Base-by-base conservation (phyloP, 2,329 filamentous ascomycete species). In the Rosellinia necatrix region DNA sequence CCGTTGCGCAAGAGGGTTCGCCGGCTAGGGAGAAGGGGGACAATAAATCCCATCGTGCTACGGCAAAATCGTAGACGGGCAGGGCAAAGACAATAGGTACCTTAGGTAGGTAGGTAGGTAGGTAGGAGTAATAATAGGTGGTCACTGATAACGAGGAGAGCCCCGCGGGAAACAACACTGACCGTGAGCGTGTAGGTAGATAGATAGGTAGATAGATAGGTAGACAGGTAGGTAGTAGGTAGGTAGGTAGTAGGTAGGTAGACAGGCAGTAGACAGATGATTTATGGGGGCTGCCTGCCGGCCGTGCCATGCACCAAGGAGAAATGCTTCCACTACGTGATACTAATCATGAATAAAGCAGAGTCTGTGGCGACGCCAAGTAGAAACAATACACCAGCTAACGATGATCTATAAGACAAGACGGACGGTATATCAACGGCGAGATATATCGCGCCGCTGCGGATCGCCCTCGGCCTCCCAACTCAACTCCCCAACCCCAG, bases 241-340 rank as follows among this genome's bases (percentile, higher is more conserved):
- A 12, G 10, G 9, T 32, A 6, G n/a, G n/a, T n/a, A n/a, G n/a
- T n/a, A n/a, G n/a, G n/a, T n/a, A n/a, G n/a, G 37, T 34, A 25
- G 15, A 27, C n/a, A 34, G 30, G 4, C 17, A 24, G 35, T 25
- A 27, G 32, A 27, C 13, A 24, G 25, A 15, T 27, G 41, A 40
- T 44, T 19, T 58, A 58, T 58, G 50, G 42, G 38, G 35, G 43
- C 22, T 27, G 43, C 43, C 22, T 27, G 43, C 44, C 22, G 42
- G 51, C 29, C 35, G 32, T 32, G 17, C 32, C 37, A 42, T 32
- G 17, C 35, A 41, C 15, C 22, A 9, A 24, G 38, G 22, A 40
- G 25, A 44, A 17, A 30, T 46, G 51, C 25, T 50, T 30, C 41
- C 51, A 42, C 17, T 50, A 55, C 47, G 44, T 35, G 56, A 58